Percentiles rank a stretch among this genome's conserved stretches.
These are phyloP conservation scores for Russula dissimulans DNA, from an alignment of 768 basidiomycete species.

Conservation along the genomic window DNA sequence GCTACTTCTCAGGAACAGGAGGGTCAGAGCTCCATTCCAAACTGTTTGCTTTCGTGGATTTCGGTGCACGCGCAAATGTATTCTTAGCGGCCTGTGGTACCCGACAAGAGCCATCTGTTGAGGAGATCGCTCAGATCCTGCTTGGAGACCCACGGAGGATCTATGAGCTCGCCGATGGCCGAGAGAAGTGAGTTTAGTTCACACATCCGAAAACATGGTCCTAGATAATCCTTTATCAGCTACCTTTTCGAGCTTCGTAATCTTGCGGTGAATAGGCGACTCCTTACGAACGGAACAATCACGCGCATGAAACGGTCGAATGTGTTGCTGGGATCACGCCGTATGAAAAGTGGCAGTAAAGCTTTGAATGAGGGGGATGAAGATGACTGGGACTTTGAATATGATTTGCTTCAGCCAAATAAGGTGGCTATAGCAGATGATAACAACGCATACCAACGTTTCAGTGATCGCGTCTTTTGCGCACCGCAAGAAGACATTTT, in stretches of 20 bases:
- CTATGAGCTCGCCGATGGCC: slow-evolving; percentile 59
- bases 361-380: slow-evolving; percentile 43
- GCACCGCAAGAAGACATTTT: slow-evolving; percentile 88
- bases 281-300: slow-evolving; percentile 43
- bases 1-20: slow-evolving; percentile 52
- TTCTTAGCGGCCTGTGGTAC: slow-evolving; percentile 87
- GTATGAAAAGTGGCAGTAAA: slow-evolving; percentile 33
- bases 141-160: slow-evolving; percentile 63
- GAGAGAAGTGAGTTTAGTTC: slow-evolving; percentile 44
- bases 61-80: slow-evolving; percentile 69
- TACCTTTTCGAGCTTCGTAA: slow-evolving; percentile 78
- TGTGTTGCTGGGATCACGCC: slow-evolving; percentile 66
- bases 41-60: slow-evolving; percentile 83
- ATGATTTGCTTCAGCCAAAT: slow-evolving; percentile 60
- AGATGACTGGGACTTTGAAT: slow-evolving; percentile 63
- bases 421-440: slow-evolving; percentile 84
- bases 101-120: slow-evolving; percentile 75
- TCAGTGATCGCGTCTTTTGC: slow-evolving; percentile 64
- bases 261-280: slow-evolving; percentile 63
- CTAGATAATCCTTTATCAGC: slow-evolving; percentile 31
- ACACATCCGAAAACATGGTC: not conserved
- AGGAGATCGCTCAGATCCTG: slow-evolving; percentile 67
- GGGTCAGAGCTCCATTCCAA: slow-evolving; percentile 62
- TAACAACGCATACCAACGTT: slow-evolving; percentile 67
- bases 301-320: slow-evolving; percentile 59